A percentile compares a stretch with the other conserved stretches of the same genome.
phyloP scores from a whole-genome alignment of 257 asterid species.

The Cynanchum wilfordii region DNA sequence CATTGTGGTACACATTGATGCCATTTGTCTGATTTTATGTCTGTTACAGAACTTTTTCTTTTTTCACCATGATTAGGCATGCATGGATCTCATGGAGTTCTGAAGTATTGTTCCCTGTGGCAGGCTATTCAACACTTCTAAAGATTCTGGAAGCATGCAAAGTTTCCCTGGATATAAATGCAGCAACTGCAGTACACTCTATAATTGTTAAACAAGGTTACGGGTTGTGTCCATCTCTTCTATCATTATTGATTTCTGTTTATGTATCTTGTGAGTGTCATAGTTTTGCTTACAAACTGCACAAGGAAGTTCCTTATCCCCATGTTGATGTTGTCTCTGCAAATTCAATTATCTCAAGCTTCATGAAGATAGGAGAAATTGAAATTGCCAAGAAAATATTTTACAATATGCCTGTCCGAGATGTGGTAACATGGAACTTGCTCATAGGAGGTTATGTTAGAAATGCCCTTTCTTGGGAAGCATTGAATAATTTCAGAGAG shows the following conservation, averaged over 20 bases:
- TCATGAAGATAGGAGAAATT: constrained; percentile 50
- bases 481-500: constrained; percentile 45
- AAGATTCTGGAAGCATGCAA: constrained; percentile 54
- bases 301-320: constrained; percentile 26
- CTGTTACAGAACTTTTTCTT: neutral
- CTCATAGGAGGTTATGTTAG: constrained; percentile 60
- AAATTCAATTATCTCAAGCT: constrained; percentile 49
- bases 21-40: neutral
- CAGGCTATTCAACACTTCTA: constrained; percentile 44
- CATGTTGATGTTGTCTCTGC: constrained; percentile 34
- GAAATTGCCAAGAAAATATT: constrained; percentile 53
- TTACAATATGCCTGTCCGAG: constrained; percentile 37
- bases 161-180: constrained; percentile 27
- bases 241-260: constrained; percentile 38
- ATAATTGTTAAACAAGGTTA: constrained; percentile 52
- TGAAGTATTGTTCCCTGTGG: neutral
- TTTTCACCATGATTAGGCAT: neutral
- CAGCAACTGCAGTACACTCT: constrained; percentile 40
- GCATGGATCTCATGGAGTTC: neutral
- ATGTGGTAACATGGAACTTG: constrained; percentile 79
- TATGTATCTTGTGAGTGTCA: constrained; percentile 41
- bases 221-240: constrained; percentile 31
- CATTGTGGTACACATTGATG: neutral
- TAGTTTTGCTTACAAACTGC: constrained; percentile 42
- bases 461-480: constrained; percentile 43